Percentiles rank a stretch among this genome's conserved stretches.
These are phyloP conservation scores for Apiotrichum akiyoshidainum DNA, from an alignment of 1,284 basidiomycete species.

Conservation along the genomic window DNA sequence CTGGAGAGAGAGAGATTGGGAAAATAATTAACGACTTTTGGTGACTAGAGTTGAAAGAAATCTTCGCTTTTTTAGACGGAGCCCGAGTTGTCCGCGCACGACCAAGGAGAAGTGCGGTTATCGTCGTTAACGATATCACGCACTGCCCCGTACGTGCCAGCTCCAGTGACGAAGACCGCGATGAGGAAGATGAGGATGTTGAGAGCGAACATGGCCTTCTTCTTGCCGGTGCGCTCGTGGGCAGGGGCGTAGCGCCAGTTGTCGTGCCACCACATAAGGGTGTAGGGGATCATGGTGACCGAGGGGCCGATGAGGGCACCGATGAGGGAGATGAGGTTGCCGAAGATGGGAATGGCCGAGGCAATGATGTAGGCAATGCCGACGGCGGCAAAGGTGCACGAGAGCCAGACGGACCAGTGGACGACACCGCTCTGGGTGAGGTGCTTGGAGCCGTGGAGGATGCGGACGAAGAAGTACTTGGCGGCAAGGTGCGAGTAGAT, in stretches of 20 bases:
- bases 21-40: neutral
- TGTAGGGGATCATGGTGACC: slow-evolving; percentile 31
- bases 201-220: slow-evolving; percentile 7
- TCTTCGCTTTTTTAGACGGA: slow-evolving; percentile 9
- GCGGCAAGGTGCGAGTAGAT: slow-evolving; percentile 31
- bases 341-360: slow-evolving; percentile 33
- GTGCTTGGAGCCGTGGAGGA: slow-evolving; percentile 34
- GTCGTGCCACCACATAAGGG: slow-evolving; percentile 36
- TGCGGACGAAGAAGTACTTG: slow-evolving; percentile 38
- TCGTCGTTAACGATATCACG: slow-evolving; percentile 24
- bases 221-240: slow-evolving; percentile 6
- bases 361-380: slow-evolving; percentile 37
- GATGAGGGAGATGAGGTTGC: slow-evolving; percentile 34
- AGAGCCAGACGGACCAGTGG: slow-evolving; percentile 39
- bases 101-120: slow-evolving; percentile 31
- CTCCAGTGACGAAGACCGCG: slow-evolving; percentile 31
- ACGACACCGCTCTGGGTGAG: slow-evolving; percentile 26
- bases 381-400: slow-evolving; percentile 20
- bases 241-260: slow-evolving; percentile 15
- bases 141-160: slow-evolving; percentile 39
- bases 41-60: neutral
- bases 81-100: slow-evolving; percentile 39
- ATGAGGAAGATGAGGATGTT: slow-evolving; percentile 24
- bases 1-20: neutral
- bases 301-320: slow-evolving; percentile 38